Percentiles rank a stretch among this genome's conserved stretches.
These are phyloP conservation scores for Globisporangium cylindrosporum DNA, from an alignment of 352 stramenopile genomes.

Conservation along the genomic window DNA sequence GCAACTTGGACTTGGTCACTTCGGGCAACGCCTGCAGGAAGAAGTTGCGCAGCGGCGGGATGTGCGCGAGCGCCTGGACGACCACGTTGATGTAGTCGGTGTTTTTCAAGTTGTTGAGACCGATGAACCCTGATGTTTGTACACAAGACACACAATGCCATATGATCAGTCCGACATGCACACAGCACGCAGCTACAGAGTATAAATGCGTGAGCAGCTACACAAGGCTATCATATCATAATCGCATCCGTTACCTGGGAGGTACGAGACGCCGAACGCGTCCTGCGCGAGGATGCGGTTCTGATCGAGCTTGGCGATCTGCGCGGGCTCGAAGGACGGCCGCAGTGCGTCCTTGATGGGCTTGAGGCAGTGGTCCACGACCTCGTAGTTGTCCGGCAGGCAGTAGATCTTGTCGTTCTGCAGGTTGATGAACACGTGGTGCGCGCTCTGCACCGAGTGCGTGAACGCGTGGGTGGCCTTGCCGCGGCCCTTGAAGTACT, in stretches of 20 bases:
- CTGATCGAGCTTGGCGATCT: constrained; percentile 89
- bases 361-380: constrained; percentile 93
- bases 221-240: not conserved
- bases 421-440: constrained; percentile 98
- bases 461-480: constrained; percentile 94
- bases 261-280: constrained; percentile 95
- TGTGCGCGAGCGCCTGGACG: constrained; percentile 95
- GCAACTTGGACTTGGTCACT: constrained; percentile 64
- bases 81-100: constrained; percentile 98
- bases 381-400: constrained; percentile 99
- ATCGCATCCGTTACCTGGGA: constrained; percentile 55
- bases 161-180: not conserved
- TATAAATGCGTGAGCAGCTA: not conserved
- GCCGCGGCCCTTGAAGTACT: constrained; percentile 96
- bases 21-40: constrained; percentile 81
- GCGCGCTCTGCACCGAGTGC: constrained; percentile 94
- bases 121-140: constrained; percentile 87
- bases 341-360: constrained; percentile 94
- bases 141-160: not conserved
- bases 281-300: constrained; percentile 92
- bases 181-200: constrained; percentile 6
- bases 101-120: constrained; percentile 97
- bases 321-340: constrained; percentile 80
- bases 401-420: constrained; percentile 95
- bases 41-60: constrained; percentile 94